A percentile compares a stretch with the other conserved stretches of the same genome.
phyloP scores from a whole-genome alignment of 2,329 filamentous ascomycete species.

The Phaeosphaeriaceae sp. region DNA sequence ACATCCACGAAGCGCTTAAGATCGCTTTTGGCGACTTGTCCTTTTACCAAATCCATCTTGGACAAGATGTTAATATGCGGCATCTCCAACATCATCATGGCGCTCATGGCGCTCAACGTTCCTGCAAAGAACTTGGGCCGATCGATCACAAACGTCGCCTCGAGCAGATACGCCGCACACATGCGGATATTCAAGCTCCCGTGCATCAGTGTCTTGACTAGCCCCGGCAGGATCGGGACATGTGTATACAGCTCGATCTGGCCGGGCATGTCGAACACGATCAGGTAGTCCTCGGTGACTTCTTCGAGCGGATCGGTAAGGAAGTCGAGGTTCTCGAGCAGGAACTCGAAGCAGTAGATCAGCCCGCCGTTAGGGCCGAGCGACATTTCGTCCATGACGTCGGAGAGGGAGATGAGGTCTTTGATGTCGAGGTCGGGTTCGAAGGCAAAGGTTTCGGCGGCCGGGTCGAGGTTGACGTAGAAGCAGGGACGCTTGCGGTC shows the following conservation, averaged over 20 bases:
- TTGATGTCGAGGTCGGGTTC: conserved; percentile 94
- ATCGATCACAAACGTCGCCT: conserved; percentile 94
- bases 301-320: conserved; percentile 83
- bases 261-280: conserved; percentile 98
- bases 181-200: conserved; percentile 88
- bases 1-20: conserved; percentile 90
- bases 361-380: conserved; percentile 91
- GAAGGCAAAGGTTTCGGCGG: conserved; percentile 91
- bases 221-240: conserved; percentile 85
- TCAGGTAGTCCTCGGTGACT: conserved; percentile 92
- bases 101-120: conserved; percentile 94
- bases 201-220: conserved; percentile 81
- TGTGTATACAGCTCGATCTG: conserved; percentile 99
- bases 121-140: conserved; percentile 97
- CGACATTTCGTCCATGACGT: conserved; percentile 95
- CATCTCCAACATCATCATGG: conserved; percentile 98
- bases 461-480: conserved; percentile 98
- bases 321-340: conserved; percentile 94
- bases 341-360: conserved; percentile 96
- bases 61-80: conserved; percentile 95
- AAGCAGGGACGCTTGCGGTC: conserved; percentile 92
- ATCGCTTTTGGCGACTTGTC: conserved; percentile 84
- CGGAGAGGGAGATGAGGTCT: conserved; percentile 89
- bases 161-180: conserved; percentile 92
- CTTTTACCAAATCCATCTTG: conserved; percentile 97